Evolutionary conservation across 2,329 filamentous ascomycete species (phyloP), one percentile per base, ranked within the genome.

Genomic region (Fusarium mundagurra): DNA sequence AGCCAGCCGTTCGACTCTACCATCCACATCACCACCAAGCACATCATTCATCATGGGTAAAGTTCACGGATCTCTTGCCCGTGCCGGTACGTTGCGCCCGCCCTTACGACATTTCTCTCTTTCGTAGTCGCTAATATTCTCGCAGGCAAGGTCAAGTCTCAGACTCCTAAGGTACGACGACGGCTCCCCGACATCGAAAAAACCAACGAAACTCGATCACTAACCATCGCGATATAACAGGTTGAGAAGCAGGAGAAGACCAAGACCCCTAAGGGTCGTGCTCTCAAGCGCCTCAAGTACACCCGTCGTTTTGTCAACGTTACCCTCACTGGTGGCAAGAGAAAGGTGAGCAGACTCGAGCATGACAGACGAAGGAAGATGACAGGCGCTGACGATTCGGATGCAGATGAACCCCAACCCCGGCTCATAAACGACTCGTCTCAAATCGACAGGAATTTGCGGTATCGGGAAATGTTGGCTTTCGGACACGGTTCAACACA

Each of bases 231-330:
- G 69, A 61, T 27, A 54, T 64, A 74, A 81, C 70, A 95, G 93
- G 93, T 96, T 86, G 94, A 96, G 88, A 87, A 90, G 69, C 93
- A 95, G 88, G 95, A 98, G 92, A 98, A 98, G 93, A 89, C 93
- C 88, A 98, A 98, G 93, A 90, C 88, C 81, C 95, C 96, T 85
- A 98, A 98, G 92, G 96, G 96, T 84, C 95, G 96, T 84, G 96
- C 96, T 81, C 94, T 96, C 89, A 98, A 98, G 95, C 92, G 96
- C 84, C 92, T 97, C 85, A 92, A 91, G 86, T 98, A 98, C 92
- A 98, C 94, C 81, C 93, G 96, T 86, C 95, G 96, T 83, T 98
- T 98, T 90, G 95, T 98, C 81, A 98, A 98, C 88, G 95, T 98
- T 84, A 96, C 94, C 83, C 91, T 98, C 88, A 97, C 95, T 79